Percentiles rank a stretch among this genome's conserved stretches.
phyloP scores from a whole-genome alignment of 2,329 filamentous ascomycete genomes.

The Alternaria atra region DNA sequence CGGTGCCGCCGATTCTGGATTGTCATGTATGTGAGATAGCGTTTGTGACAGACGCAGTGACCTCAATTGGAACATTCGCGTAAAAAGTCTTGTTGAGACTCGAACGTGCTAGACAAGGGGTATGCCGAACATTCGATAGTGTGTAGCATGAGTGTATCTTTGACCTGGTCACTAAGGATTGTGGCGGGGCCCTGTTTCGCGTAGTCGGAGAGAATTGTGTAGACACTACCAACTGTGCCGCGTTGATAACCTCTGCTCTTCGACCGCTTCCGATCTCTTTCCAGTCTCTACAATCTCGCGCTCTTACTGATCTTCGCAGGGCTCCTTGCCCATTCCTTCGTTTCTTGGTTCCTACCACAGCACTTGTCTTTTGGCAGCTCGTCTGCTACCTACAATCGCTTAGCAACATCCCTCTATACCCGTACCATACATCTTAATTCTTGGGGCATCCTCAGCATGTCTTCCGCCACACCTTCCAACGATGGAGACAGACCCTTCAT shows the following conservation, averaged over 20 bases:
- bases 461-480: conserved; percentile 10
- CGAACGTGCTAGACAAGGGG: conserved; percentile 19
- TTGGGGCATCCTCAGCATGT: conserved; percentile 17
- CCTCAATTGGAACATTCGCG: conserved; percentile 13
- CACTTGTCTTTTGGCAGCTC: conserved; percentile 6
- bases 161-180: conserved; percentile 13
- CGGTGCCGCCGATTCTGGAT: conserved; percentile 12
- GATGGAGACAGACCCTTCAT: conserved; percentile 12
- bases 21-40: conserved; percentile 10
- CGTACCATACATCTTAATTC: conserved; percentile 5
- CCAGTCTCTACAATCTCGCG: conserved; percentile 10
- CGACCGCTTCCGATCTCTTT: conserved; percentile 14
- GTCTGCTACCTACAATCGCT: conserved; percentile 15
- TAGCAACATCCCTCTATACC: conserved; percentile 7
- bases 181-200: conserved; percentile 8
- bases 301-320: conserved; percentile 13
- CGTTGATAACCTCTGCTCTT: conserved; percentile 19
- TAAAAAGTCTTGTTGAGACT: conserved; percentile 18
- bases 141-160: conserved; percentile 20
- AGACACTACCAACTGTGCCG: conserved; percentile 19
- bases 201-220: conserved; percentile 15
- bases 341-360: conserved; percentile 5
- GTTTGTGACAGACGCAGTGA: conserved; percentile 18
- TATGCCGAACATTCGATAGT: conserved; percentile 19
- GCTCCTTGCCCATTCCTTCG: conserved; percentile 19